These are phyloP conservation scores for Thermomucor indicae-seudaticae DNA, from an alignment of 371 early-diverging fungal species.

Conservation along the genomic window DNA sequence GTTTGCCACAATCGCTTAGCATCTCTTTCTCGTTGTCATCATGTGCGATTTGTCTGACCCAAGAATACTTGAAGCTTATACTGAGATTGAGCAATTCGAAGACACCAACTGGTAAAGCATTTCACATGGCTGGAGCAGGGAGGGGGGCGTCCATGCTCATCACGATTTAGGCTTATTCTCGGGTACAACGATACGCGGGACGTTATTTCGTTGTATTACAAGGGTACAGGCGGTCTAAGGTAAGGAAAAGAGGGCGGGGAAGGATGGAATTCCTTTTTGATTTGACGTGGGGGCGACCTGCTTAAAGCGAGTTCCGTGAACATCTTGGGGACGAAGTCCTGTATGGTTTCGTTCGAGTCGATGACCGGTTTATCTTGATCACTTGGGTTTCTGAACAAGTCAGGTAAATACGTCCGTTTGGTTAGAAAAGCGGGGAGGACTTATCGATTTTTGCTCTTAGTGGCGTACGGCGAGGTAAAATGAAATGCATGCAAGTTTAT, in stretches of 20 bases:
- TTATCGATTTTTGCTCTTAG: conserved; percentile 24
- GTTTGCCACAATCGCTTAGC: no score
- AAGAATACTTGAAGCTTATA: conserved; percentile 57
- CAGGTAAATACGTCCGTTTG: conserved; percentile 52
- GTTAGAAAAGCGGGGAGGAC: neutral
- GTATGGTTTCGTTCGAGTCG: conserved; percentile 61
- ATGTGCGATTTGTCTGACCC: conserved; percentile 72
- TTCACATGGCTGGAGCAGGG: neutral
- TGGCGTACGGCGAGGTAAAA: conserved; percentile 60
- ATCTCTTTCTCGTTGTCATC: conserved; percentile 23
- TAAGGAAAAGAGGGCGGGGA: conserved; percentile 5
- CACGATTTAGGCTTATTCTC: conserved; percentile 52
- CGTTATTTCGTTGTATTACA: conserved; percentile 59
- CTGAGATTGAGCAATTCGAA: conserved; percentile 51
- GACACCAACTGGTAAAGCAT: conserved; percentile 49
- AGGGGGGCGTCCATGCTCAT: neutral
- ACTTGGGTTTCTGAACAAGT: conserved; percentile 67
- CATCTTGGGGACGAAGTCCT: conserved; percentile 61
- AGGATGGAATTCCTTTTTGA: neutral
- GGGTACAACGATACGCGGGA: conserved; percentile 70
- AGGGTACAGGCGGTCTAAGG: conserved; percentile 57
- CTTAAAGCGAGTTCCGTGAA: conserved; percentile 48
- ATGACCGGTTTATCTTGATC: conserved; percentile 58
- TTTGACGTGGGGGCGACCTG: neutral
- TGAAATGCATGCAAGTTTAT: neutral